These are phyloP conservation scores for Golubevia sp. DNA, from an alignment of 1,284 basidiomycete species.

Conservation along the genomic window DNA sequence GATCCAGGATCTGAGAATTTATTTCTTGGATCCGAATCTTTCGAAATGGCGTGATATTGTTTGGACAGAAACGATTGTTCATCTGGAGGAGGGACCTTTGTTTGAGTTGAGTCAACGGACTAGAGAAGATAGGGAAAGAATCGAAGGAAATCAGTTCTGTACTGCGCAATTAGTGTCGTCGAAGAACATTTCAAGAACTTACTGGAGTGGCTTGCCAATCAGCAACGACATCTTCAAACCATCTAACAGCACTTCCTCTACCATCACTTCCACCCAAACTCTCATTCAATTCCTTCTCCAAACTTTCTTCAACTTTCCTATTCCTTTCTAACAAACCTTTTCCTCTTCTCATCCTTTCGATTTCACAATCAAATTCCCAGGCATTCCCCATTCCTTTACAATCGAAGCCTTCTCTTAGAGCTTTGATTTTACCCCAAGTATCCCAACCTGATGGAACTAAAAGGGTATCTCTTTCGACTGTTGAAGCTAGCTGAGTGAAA, in stretches of 20 bases:
- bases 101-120: slow-evolving; percentile 2
- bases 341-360: slow-evolving; percentile 22
- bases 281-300: slow-evolving; percentile 27
- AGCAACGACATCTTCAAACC: slow-evolving; percentile 46
- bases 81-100: slow-evolving; percentile 9
- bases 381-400: slow-evolving; percentile 78
- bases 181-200: not conserved
- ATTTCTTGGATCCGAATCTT: too few relatives aligned
- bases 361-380: slow-evolving; percentile 63
- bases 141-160: not conserved
- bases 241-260: slow-evolving; percentile 34
- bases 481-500: slow-evolving; percentile 83
- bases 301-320: slow-evolving; percentile 21
- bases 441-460: slow-evolving; percentile 96
- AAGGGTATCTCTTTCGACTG: slow-evolving; percentile 87
- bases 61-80: slow-evolving; percentile 10
- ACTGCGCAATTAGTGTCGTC: too few relatives aligned
- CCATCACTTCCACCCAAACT: slow-evolving; percentile 5
- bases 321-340: slow-evolving; percentile 14
- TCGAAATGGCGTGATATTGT: not conserved
- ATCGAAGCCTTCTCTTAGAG: slow-evolving; percentile 89
- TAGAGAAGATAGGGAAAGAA: not conserved
- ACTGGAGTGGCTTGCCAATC: slow-evolving; percentile 29
- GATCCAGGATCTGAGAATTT: not conserved
- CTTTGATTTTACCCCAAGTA: slow-evolving; percentile 91